Conservation (phyloP, 257 asterid species). For the Solanum pinnatisectum region DNA sequence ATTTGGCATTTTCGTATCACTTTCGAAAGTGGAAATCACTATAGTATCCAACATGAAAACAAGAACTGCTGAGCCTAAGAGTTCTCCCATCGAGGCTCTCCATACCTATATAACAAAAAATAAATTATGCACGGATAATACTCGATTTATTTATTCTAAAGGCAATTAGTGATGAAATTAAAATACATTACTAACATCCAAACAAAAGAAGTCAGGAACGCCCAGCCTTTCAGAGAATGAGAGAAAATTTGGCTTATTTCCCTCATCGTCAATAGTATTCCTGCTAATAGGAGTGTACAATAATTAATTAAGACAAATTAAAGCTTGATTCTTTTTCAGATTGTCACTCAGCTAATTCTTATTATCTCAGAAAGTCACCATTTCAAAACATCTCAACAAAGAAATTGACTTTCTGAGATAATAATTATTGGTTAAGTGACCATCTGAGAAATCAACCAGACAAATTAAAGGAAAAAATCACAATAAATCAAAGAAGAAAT, state of each 20-base stretch:
- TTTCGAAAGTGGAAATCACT: slow-evolving; percentile 47
- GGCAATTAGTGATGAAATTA: neutral
- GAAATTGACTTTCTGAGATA: neutral
- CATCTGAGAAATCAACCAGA: too few species aligned
- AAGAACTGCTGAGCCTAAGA: slow-evolving; percentile 52
- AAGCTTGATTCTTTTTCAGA: neutral
- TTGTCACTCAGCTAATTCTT: neutral
- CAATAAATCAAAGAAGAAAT: neutral
- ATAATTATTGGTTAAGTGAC: neutral
- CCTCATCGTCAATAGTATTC: neutral
- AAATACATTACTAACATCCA: slow-evolving; percentile 25
- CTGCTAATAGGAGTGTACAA: neutral
- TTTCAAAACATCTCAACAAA: neutral
- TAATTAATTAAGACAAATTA: neutral
- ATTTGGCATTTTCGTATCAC: slow-evolving; percentile 48
- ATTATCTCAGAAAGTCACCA: neutral
- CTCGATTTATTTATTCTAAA: neutral
- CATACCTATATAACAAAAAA: slow-evolving; percentile 30
- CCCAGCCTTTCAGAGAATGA: slow-evolving; percentile 39
- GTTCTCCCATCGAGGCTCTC: slow-evolving; percentile 70
- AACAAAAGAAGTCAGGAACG: slow-evolving; percentile 28
- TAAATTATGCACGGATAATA: neutral
- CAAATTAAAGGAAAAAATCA: neutral
- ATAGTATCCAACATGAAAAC: slow-evolving; percentile 66
- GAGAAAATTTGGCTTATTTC: slow-evolving; percentile 12